These are phyloP conservation scores for Scheffersomyces titani DNA, from an alignment of 1,139 yeast species.

Conservation along the genomic window DNA sequence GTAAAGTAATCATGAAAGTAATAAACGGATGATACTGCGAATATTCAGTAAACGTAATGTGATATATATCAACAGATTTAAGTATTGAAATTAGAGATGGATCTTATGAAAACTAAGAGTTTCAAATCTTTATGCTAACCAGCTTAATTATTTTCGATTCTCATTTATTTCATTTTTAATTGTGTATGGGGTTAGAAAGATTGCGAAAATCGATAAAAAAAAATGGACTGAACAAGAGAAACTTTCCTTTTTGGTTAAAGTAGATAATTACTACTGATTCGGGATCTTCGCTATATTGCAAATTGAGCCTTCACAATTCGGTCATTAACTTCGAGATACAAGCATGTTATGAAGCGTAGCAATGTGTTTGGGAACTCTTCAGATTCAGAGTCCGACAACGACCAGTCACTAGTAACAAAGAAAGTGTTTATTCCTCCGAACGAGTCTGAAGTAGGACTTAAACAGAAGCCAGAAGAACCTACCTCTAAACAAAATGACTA, in stretches of 20 bases:
- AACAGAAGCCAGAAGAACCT: background rate
- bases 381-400: slow-evolving; percentile 13
- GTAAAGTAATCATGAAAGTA: background rate
- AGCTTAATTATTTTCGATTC: background rate
- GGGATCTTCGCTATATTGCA: background rate
- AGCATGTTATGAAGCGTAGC: slow-evolving; percentile 1
- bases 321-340: background rate
- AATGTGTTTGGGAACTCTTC: slow-evolving; percentile 16
- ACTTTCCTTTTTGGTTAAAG: no score
- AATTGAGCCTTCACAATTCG: background rate
- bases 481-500: background rate
- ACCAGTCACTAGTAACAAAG: background rate
- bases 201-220: background rate
- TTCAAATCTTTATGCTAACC: no score
- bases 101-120: background rate
- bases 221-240: no score
- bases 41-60: background rate
- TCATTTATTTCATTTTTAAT: background rate
- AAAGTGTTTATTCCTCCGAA: background rate
- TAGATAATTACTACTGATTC: no score
- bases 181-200: background rate
- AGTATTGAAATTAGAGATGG: background rate
- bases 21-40: background rate
- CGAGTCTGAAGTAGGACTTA: background rate
- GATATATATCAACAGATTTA: no score